Base-by-base conservation (phyloP, 208 protist genomes). In the Wallacemonas sp. region DNA sequence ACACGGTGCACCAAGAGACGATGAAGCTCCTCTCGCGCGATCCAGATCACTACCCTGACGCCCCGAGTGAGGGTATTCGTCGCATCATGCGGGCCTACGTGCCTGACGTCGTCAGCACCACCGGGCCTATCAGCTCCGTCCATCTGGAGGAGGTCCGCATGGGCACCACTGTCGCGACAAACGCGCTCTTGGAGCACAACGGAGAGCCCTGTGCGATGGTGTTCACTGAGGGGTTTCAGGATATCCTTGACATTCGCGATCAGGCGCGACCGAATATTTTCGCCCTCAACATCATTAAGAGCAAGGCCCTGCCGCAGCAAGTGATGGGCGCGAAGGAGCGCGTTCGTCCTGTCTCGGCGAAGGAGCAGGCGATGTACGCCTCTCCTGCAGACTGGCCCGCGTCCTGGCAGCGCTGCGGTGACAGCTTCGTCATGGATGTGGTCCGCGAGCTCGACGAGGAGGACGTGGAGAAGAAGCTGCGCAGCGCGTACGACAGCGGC, bases 111-210 rank as follows among this genome's bases (percentile, higher is more conserved):
- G 59, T 77, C 31, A 66, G 72, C 24, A 46, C 42, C 55, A 72
- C 64, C 42, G 61, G 61, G n/a, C 46, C 75, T 75, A 73, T 98
- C 14, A 70, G 94, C 49, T 88, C 82, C 6, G 65, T 33, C 5
- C 63, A 82, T 46, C 89, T 98, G 66, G 93, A 89, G 54, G 95
- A 77, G 33, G 96, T 98, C 33, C 86, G 97, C 39, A 98, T 98
- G 97, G 97, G 96, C 62, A 98, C 97, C 3, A 98, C 97, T 0
- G 95, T 99, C 28, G 97, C 96, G 14, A 98, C 97, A 0, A 98
- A 98, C 83, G 96, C 97, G 1, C 82, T 99, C 24, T 73, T 98
- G 0, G 97, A 99, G 66, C 80, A 97, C 70, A 97, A 98, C 30
- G 97, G 97, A 21, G 94, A 89, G 53, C 68, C 69, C n/a, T 89